Percentiles rank a stretch among this genome's conserved stretches.
These are phyloP conservation scores for Hanseniaspora lindneri DNA, from an alignment of 805 yeast genomes.

Conservation along the genomic window DNA sequence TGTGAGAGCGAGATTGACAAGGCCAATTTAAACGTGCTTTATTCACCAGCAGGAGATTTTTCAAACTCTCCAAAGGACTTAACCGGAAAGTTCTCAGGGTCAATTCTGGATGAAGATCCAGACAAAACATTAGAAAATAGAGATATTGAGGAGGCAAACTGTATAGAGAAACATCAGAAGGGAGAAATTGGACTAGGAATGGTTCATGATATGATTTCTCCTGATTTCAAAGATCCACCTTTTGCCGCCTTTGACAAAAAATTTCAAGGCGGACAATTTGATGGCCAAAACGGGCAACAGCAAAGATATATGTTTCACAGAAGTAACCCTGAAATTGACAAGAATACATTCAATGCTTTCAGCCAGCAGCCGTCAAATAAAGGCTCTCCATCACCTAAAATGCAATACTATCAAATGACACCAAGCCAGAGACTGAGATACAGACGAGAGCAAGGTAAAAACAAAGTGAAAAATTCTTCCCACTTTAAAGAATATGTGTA, in stretches of 20 bases:
- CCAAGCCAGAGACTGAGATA: conserved; percentile 35
- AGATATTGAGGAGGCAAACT: background rate
- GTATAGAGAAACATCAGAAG: background rate
- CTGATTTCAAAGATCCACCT: background rate
- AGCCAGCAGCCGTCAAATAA: background rate
- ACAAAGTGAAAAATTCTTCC: conserved; percentile 27
- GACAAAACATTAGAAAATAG: background rate
- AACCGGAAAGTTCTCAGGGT: background rate
- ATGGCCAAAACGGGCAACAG: background rate
- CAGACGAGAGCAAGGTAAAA: conserved; percentile 31
- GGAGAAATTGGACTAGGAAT: background rate
- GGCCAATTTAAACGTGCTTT: background rate
- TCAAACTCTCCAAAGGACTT: background rate
- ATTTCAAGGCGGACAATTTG: background rate
- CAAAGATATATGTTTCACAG: conserved; percentile 10
- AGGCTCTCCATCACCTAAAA: background rate
- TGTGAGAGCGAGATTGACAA: background rate
- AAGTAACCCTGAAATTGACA: background rate
- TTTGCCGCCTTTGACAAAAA: background rate
- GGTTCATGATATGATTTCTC: background rate
- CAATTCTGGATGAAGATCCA: background rate
- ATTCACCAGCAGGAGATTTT: background rate
- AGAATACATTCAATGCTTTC: background rate
- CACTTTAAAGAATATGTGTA: conserved; percentile 31
- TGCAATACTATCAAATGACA: conserved; percentile 21